Evolutionary conservation across 805 yeast genomes (phyloP).

Genomic region (Jamesozyma hellenica): DNA sequence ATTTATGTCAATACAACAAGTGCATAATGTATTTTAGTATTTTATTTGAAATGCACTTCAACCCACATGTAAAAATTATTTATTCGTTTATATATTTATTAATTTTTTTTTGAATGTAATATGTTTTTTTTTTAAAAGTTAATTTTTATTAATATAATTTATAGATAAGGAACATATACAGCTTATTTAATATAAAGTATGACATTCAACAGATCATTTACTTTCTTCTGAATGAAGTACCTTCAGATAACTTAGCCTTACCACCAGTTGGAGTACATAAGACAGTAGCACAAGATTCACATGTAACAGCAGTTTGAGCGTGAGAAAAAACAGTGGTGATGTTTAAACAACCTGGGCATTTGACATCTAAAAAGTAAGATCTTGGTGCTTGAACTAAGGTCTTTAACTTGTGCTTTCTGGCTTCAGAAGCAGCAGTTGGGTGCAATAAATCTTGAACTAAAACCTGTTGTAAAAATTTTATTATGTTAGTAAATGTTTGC

Average conservation of each 20-base stretch:
- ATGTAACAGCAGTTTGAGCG: constrained; percentile 99
- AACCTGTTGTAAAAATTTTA: constrained; percentile 43
- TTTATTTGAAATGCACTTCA: neutral
- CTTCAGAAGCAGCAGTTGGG: constrained; percentile 97
- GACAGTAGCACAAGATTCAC: constrained; percentile 97
- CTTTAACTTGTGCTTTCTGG: constrained; percentile 94
- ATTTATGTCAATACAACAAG: neutral
- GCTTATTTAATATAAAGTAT: constrained; percentile 4
- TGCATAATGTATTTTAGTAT: neutral
- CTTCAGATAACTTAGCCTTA: constrained; percentile 98
- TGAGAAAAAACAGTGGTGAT: constrained; percentile 99
- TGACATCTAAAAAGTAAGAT: constrained; percentile 99
- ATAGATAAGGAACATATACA: constrained; percentile 8
- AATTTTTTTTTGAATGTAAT: too few species aligned
- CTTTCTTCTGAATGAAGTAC: constrained; percentile 99
- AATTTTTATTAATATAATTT: constrained; percentile 5
- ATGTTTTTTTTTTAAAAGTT: constrained; percentile 1
- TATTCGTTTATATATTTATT: neutral
- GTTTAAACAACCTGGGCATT: constrained; percentile 98
- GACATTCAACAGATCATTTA: constrained; percentile 33
- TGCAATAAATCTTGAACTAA: constrained; percentile 97
- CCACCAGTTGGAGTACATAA: constrained; percentile 99
- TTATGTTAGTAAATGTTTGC: too few species aligned
- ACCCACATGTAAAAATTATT: neutral
- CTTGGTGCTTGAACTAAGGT: constrained; percentile 95